Evolutionary conservation across 139 green algal species (phyloP), one percentile per base, ranked within the genome.

Genomic region (Chlamydomonas urium): DNA sequence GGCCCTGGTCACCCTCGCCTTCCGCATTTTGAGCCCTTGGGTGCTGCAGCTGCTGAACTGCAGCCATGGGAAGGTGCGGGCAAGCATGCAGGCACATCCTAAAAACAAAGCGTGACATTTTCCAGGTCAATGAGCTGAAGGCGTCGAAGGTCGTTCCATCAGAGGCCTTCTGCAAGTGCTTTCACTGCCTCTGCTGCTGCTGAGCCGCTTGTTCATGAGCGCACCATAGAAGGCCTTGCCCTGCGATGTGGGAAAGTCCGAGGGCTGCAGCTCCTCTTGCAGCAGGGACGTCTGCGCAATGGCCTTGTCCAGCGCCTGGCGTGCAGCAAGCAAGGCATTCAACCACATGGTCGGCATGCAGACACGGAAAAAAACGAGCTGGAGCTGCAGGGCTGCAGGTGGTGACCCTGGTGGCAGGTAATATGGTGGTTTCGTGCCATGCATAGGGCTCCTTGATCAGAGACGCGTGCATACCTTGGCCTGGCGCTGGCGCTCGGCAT

Each of bases 161-260:
- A 14, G 42, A 50, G 42, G 42, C 14, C 14, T 50, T 50, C 10
- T 50, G 42, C 42, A 14, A 8, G 42, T 50, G 14, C 8, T 24
- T 24, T 50, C 42, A 50, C 42, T 8, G 42, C 14, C 8, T 14
- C 10, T 14, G 14, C 14, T 14, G 42, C 14, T 14, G 14, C 14
- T 14, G 42, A 24, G 42, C 42, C 42, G 14, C 14, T 8, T 50
- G 42, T 14, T 24, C 42, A 50, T 50, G 42, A 29, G 23, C 53
- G 24, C 29, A 67, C 60, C 60, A 45, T 67, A 67, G 4, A 26
- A 67, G 10, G 60, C 60, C 33, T 67, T 67, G 32, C 21, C 60
- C n/a, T 67, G 19, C 5, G 42, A 5, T 24, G 32, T 45, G 21
- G 60, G 60, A 26, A 67, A 67, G 10, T 67, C 60, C 32, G 32